These are phyloP conservation scores for Globisporangium ultimum DNA, from an alignment of 352 stramenopile genomes.

Conservation along the genomic window DNA sequence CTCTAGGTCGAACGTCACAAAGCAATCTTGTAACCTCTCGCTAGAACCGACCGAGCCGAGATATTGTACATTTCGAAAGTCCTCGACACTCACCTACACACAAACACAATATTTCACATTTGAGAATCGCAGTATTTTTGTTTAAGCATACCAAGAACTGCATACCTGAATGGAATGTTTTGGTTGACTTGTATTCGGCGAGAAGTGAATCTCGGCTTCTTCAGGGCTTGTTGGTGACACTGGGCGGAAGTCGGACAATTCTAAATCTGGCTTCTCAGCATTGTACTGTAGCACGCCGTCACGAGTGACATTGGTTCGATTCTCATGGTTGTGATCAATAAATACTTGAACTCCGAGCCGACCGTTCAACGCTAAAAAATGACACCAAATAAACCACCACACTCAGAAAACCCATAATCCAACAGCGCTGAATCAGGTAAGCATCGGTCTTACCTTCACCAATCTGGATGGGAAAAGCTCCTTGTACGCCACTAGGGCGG, in stretches of 20 bases:
- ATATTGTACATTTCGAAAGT: conserved; percentile 1
- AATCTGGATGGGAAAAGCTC: conserved; percentile 32
- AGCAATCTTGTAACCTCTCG: background rate
- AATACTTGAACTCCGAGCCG: conserved; percentile 10
- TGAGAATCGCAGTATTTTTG: background rate
- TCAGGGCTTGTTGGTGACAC: conserved; percentile 18
- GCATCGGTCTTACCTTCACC: conserved; percentile 20
- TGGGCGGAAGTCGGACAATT: background rate
- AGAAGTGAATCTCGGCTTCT: background rate
- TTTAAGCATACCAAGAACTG: too few relatives aligned
- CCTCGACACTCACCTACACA: conserved; percentile 14
- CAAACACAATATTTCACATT: background rate
- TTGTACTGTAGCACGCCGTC: background rate
- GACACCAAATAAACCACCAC: background rate
- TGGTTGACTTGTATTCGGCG: background rate
- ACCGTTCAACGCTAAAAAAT: conserved; percentile 2
- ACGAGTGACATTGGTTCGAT: background rate
- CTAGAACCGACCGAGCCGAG: background rate
- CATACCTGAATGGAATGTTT: conserved; percentile 12
- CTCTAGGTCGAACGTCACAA: background rate
- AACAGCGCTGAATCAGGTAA: background rate
- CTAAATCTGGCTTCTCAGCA: background rate
- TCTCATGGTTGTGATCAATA: conserved; percentile 1
- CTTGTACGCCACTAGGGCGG: conserved; percentile 34
- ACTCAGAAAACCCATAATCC: background rate